Base-by-base conservation (phyloP, 495 filamentous ascomycete species). In the Penicillium desertorum region DNA sequence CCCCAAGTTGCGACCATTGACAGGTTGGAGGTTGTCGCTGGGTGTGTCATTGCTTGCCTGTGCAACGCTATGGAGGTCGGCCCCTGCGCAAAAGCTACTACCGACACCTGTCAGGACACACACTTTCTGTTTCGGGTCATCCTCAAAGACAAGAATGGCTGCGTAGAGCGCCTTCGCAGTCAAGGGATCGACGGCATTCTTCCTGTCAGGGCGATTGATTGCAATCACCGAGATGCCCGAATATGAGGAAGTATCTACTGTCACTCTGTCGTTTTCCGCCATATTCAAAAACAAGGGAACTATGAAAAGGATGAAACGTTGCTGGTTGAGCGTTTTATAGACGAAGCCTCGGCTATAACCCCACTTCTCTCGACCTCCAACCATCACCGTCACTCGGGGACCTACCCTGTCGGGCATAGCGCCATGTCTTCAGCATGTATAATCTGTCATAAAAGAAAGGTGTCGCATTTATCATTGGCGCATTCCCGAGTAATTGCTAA, bases 11-110 rank as follows among this genome's bases (percentile, higher is more conserved):
- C 64, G 59, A 14, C 62, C 65, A 9, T 69, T 22, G 10, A 73
- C 68, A 9, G 58, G 68, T 27, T 66, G 49, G 4, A 62, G 60
- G n/a, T 62, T 59, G 3, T 61, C 57, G 23, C 27, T 41, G 0
- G 62, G 36, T 10, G 16, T 29, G 5, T 62, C 37, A 14, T 54
- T 29, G 10, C 43, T 46, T 20, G 56, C 57, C 32, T 61, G 57
- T 2, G 74, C 69, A 8, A 75, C 61, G 52, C 66, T 57, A 42
- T 78, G 72, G 5, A 81, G 68, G 51, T 81, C 78, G 47, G 64
- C 70, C 12, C 77, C 79, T 0, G 78, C 74, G 57, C 78, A 80
- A 54, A 81, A 81, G 8, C 67, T 75, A 22, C 57, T 63, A 2
- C 69, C 67, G 27, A 59, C n/a, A 19, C 73, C 72, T 25, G 62